Evolutionary conservation across 352 stramenopile species (phyloP), one percentile per base, ranked within the genome.

Genomic region (Pythium vanterpoolii): DNA sequence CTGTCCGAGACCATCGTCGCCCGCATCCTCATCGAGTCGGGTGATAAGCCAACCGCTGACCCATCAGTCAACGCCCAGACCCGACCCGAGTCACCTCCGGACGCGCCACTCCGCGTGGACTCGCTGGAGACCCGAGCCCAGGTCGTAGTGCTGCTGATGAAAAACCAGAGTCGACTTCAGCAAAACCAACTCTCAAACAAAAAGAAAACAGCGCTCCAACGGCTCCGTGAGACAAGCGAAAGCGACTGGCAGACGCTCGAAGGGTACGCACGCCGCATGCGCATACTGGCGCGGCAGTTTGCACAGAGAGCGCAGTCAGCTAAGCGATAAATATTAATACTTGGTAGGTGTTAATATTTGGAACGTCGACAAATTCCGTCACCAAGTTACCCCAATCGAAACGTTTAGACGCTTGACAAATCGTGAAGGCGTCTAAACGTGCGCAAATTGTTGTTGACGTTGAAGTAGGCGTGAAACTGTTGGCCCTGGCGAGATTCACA

Each of bases 121-220:
- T 52, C 73, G 5, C 11, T 73, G 21, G 66, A 69, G 10, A 52
- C 68, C 2, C 39, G 33, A 8, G 49, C 63, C 27, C 24, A 55
- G 6, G 23, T 79, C 24, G 66, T 81, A 45, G 34, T 70, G 45
- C 54, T 86, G 57, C 21, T 86, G 23, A 72, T 83, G 69, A 81
- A 76, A 55, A 77, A 67, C 54, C 66, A 77, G 45, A 86, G 76
- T 44, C 26, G 49, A 0, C 46, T 36, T 11, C 28, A 55, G 5
- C 46, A 50, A 36, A 80, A 86, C 33, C 28, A 52, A 1, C 50
- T 86, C 19, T 68, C 46, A 1, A 16, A 2, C 0, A 23, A 45
- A 2, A 66, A 86, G 28, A 50, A 50, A 14, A 39, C 61, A 4
- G 26, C 24, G 53, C 43, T 83, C 18, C 30, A 39, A 9, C 31